phyloP scores from a whole-genome alignment of 768 basidiomycete genomes.

The Coprinopsis sp. region DNA sequence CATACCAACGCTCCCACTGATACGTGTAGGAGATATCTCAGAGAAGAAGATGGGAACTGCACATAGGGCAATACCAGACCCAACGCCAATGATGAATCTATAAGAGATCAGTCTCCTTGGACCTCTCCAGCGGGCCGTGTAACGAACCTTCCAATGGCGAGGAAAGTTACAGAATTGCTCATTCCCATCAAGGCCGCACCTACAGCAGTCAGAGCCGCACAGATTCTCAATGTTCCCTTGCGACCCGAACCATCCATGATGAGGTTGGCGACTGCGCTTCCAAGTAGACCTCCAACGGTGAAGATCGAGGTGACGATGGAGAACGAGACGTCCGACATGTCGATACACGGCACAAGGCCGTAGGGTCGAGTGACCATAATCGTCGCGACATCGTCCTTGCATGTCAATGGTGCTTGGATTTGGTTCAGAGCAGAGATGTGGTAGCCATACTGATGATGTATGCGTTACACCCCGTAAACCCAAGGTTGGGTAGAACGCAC shows the following conservation, averaged over 20 bases:
- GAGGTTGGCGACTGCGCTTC: constrained; percentile 63
- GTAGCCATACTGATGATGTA: constrained; percentile 67
- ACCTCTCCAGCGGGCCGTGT: constrained; percentile 1
- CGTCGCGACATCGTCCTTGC: constrained; percentile 39
- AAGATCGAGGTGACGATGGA: constrained; percentile 82
- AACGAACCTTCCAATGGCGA: constrained; percentile 64
- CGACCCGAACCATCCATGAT: constrained; percentile 71
- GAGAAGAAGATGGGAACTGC: constrained; percentile 83
- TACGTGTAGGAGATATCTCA: constrained; percentile 74
- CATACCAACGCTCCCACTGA: constrained; percentile 71
- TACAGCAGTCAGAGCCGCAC: constrained; percentile 47
- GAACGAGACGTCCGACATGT: constrained; percentile 72
- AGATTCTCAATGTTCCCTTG: constrained; percentile 58
- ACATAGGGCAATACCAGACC: constrained; percentile 69
- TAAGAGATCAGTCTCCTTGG: constrained; percentile 3
- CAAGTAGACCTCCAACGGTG: constrained; percentile 82
- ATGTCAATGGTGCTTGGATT: constrained; percentile 74
- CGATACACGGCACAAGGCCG: constrained; percentile 68
- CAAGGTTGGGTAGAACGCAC: constrained; percentile 25
- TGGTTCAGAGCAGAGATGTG: constrained; percentile 92
- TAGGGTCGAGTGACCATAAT: constrained; percentile 20
- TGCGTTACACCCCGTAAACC: neutral
- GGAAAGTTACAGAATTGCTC: constrained; percentile 47
- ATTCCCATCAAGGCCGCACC: constrained; percentile 67
- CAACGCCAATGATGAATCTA: constrained; percentile 65